These are phyloP conservation scores for Gnomoniopsis smithogilvyi DNA, from an alignment of 2,329 filamentous ascomycete genomes.

Conservation along the genomic window DNA sequence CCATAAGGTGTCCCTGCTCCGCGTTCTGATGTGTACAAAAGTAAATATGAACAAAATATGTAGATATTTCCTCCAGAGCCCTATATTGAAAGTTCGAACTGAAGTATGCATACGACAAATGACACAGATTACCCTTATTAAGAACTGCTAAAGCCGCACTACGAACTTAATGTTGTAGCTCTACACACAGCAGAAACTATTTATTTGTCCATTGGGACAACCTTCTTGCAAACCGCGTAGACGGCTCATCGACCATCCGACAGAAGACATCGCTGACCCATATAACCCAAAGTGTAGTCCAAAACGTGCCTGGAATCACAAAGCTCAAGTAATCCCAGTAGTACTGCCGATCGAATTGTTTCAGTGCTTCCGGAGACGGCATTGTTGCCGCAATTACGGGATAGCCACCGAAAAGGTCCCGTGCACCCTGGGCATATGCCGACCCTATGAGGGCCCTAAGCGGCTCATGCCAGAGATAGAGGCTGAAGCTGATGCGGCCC, in stretches of 20 bases:
- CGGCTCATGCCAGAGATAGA: slow-evolving; percentile 22
- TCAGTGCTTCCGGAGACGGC: background rate
- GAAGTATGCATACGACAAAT: too few relatives aligned
- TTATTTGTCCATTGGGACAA: slow-evolving; percentile 17
- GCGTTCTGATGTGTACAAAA: too few relatives aligned
- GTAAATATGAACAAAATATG: too few relatives aligned
- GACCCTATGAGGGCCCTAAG: slow-evolving; percentile 10
- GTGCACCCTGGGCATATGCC: background rate
- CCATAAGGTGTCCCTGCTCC: too few relatives aligned
- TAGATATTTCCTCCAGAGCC: too few relatives aligned
- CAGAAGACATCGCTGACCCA: slow-evolving; percentile 24
- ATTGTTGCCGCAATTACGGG: background rate
- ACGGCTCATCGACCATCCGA: slow-evolving; percentile 19
- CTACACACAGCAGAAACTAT: too few relatives aligned
- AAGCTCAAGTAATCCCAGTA: background rate
- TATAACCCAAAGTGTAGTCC: slow-evolving; percentile 20
- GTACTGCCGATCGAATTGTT: background rate
- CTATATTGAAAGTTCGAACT: too few relatives aligned
- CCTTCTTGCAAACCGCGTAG: slow-evolving; percentile 19
- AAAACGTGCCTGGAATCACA: background rate
- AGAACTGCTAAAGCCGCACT: too few relatives aligned
- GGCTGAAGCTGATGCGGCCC: slow-evolving; percentile 22
- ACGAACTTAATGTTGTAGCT: too few relatives aligned
- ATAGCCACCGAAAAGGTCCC: background rate
- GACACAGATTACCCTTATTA: too few relatives aligned